Percentiles rank a stretch among this genome's conserved stretches.
These are phyloP conservation scores for Apostasia shenzhenica DNA, from an alignment of 106 monocot species.

Conservation along the genomic window DNA sequence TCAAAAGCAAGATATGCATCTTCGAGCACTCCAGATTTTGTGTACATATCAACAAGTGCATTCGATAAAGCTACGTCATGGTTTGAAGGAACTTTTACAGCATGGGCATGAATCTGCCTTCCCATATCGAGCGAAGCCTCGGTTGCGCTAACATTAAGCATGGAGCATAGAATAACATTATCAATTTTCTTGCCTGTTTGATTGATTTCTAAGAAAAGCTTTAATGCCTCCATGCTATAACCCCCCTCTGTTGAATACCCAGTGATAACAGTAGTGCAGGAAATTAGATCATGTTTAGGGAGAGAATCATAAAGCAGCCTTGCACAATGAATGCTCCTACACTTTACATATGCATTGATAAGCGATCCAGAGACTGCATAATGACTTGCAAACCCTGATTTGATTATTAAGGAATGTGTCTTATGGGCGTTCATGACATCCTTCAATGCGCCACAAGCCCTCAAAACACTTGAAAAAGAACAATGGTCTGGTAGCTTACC, in stretches of 20 bases:
- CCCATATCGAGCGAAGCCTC: conserved; percentile 34
- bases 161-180: conserved; percentile 48
- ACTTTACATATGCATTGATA: conserved; percentile 86
- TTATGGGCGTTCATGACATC: conserved; percentile 21
- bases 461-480: conserved; percentile 53
- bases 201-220: conserved; percentile 39
- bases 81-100: conserved; percentile 29
- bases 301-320: conserved; percentile 43
- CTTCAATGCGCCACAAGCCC: conserved; percentile 31
- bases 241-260: conserved; percentile 41
- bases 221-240: conserved; percentile 34
- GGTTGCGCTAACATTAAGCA: conserved; percentile 63
- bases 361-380: conserved; percentile 47
- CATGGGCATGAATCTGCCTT: conserved; percentile 68
- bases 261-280: conserved; percentile 67
- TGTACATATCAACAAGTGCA: conserved; percentile 84
- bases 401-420: conserved; percentile 45
- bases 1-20: conserved; percentile 61
- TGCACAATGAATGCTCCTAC: conserved; percentile 41
- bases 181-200: conserved; percentile 39
- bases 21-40: conserved; percentile 65
- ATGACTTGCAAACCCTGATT: conserved; percentile 35
- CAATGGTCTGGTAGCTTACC: conserved; percentile 60
- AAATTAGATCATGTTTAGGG: conserved; percentile 48
- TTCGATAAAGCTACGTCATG: conserved; percentile 63